Evolutionary conservation across 257 asterid genomes (phyloP).

Genomic region (Lantana camara): DNA sequence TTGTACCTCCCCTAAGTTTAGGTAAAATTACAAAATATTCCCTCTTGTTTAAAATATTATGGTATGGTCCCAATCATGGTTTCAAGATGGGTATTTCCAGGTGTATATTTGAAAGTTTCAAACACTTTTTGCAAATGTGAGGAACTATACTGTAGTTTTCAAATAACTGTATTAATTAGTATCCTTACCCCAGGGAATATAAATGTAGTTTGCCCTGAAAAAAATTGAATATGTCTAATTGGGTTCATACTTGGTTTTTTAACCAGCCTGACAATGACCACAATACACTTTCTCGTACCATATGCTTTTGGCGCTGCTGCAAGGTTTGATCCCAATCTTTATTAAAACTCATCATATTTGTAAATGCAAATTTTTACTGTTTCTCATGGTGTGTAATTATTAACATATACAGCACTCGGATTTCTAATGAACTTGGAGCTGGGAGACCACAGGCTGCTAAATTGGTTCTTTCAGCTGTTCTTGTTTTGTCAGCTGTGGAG

Average conservation of each 20-base stretch:
- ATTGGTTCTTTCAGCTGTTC: conserved; percentile 41
- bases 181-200: no score
- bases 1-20: no score
- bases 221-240: no score
- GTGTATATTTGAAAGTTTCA: no score
- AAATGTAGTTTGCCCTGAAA: no score
- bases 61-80: no score
- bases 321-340: conserved; percentile 44
- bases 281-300: conserved; percentile 62
- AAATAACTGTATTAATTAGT: no score
- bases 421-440: conserved; percentile 77
- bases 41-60: no score
- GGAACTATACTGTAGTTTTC: no score
- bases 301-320: conserved; percentile 77
- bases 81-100: no score
- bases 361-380: not conserved
- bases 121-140: no score
- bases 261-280: conserved; percentile 58
- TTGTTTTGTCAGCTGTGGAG: conserved; percentile 47
- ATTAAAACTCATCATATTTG: not conserved
- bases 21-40: no score
- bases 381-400: not conserved
- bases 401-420: conserved; percentile 48
- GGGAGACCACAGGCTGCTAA: conserved; percentile 57
- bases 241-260: not conserved